phyloP scores from a whole-genome alignment of 2,329 filamentous ascomycete species.

The Neodidymelliopsis sp. region DNA sequence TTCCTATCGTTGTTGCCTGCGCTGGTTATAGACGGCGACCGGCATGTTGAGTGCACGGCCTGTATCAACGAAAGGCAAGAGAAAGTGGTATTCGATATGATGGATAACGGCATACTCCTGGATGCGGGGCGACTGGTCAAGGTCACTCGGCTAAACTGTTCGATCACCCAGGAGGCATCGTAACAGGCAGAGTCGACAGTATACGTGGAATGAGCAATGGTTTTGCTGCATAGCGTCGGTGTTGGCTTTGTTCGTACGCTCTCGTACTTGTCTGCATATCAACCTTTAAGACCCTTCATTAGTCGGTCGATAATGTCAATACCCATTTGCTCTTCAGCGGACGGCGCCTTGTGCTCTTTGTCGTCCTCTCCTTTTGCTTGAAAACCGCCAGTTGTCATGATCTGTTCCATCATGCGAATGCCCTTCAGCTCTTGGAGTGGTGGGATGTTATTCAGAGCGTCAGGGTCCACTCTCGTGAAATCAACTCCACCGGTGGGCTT shows the following conservation, averaged over 20 bases:
- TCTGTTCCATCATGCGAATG: conserved; percentile 47
- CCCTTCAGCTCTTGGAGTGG: conserved; percentile 47
- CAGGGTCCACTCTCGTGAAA: conserved; percentile 48
- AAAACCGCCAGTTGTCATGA: conserved; percentile 37
- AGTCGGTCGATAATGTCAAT: conserved; percentile 44
- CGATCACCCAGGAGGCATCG: background rate
- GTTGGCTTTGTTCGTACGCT: background rate
- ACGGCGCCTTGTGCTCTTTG: conserved; percentile 11
- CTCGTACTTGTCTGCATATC: background rate
- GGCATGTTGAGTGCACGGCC: conserved; percentile 24
- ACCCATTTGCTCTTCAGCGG: conserved; percentile 42
- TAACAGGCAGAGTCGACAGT: background rate
- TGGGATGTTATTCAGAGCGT: conserved; percentile 50
- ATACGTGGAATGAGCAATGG: too few species aligned
- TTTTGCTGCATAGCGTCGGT: conserved; percentile 4
- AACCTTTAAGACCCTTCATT: conserved; percentile 39
- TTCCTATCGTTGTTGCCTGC: conserved; percentile 7
- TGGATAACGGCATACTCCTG: conserved; percentile 16
- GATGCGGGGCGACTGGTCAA: conserved; percentile 19
- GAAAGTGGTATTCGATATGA: conserved; percentile 15
- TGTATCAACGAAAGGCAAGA: conserved; percentile 12
- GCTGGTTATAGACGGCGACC: conserved; percentile 15
- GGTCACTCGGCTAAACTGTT: conserved; percentile 20
- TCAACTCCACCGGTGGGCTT: conserved; percentile 50
- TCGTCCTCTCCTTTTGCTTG: conserved; percentile 10